A percentile compares a stretch with the other conserved stretches of the same genome.
Evolutionary conservation across 495 filamentous ascomycete genomes (phyloP).

Genomic region (Bacidia rubella): DNA sequence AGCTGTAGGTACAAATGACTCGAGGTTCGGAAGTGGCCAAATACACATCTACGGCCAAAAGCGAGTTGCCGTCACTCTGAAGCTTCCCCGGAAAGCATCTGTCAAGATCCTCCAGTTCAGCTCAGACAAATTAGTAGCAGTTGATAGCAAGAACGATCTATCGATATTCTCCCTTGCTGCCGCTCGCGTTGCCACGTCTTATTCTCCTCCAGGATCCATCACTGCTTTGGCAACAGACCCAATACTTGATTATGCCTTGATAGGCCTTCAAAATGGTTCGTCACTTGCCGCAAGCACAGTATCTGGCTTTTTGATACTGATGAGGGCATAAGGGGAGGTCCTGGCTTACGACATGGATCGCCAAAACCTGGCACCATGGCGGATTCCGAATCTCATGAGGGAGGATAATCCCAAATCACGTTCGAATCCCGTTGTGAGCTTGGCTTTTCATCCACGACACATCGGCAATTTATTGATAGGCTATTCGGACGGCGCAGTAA

Average conservation of each 20-base stretch:
- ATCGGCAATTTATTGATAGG: constrained; percentile 84
- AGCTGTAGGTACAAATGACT: constrained; percentile 80
- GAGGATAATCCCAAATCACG: constrained; percentile 45
- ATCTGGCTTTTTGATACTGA: background rate
- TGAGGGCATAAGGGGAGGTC: constrained; percentile 47
- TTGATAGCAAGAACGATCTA: constrained; percentile 76
- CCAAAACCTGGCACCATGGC: constrained; percentile 57
- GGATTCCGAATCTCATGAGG: constrained; percentile 72
- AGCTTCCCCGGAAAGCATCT: constrained; percentile 50
- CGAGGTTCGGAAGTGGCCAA: constrained; percentile 60
- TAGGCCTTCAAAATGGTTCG: constrained; percentile 57
- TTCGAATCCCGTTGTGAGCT: constrained; percentile 49
- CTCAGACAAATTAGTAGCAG: constrained; percentile 63
- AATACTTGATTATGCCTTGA: constrained; percentile 77
- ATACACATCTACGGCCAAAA: constrained; percentile 86
- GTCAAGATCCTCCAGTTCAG: constrained; percentile 62
- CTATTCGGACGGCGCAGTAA: constrained; percentile 72
- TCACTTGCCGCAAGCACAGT: background rate
- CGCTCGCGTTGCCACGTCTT: constrained; percentile 41
- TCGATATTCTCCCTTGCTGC: constrained; percentile 62
- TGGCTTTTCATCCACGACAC: constrained; percentile 80
- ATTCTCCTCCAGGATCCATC: constrained; percentile 60
- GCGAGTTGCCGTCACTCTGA: constrained; percentile 57
- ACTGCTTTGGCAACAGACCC: constrained; percentile 66
- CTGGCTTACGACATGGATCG: constrained; percentile 84